phyloP scores from a whole-genome alignment of 441 rosid genomes.

The Oxalis stricta region DNA sequence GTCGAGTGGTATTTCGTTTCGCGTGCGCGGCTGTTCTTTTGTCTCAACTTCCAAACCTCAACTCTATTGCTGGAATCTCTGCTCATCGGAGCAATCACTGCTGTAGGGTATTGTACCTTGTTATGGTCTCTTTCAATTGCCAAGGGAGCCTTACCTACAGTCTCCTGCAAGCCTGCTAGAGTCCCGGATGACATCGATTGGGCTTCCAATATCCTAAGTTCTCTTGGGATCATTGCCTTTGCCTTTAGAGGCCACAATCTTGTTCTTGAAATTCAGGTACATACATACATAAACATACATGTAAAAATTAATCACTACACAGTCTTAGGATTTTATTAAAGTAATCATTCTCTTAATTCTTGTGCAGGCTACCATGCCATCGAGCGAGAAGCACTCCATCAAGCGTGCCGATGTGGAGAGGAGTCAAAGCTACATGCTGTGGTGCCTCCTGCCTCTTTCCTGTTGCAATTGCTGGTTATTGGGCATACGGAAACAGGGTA shows the following conservation, averaged over 20 bases:
- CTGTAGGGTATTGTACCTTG: slow-evolving; percentile 46
- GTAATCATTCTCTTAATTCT: background rate
- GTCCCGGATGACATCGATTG: slow-evolving; percentile 10
- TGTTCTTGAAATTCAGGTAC: slow-evolving; percentile 84
- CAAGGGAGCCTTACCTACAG: slow-evolving; percentile 34
- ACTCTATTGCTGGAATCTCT: slow-evolving; percentile 77
- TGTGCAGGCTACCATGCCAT: slow-evolving; percentile 79
- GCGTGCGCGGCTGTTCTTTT: slow-evolving; percentile 39
- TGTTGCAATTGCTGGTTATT: slow-evolving; percentile 58
- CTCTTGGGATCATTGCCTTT: slow-evolving; percentile 69
- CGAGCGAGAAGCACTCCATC: slow-evolving; percentile 77
- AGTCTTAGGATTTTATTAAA: background rate
- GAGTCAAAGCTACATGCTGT: slow-evolving; percentile 48
- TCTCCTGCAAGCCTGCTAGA: slow-evolving; percentile 30
- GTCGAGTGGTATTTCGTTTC: slow-evolving; percentile 69
- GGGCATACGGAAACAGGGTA: slow-evolving; percentile 82
- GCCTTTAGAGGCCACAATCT: slow-evolving; percentile 86
- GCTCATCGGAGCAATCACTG: slow-evolving; percentile 47
- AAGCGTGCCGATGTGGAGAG: slow-evolving; percentile 76
- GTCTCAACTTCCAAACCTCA: slow-evolving; percentile 79
- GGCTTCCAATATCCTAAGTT: slow-evolving; percentile 30
- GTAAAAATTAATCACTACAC: no score
- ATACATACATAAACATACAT: no score
- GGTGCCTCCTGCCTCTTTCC: slow-evolving; percentile 55
- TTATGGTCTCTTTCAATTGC: slow-evolving; percentile 59